phyloP scores from a whole-genome alignment of 2,329 filamentous ascomycete genomes.

The Capronia americana region DNA sequence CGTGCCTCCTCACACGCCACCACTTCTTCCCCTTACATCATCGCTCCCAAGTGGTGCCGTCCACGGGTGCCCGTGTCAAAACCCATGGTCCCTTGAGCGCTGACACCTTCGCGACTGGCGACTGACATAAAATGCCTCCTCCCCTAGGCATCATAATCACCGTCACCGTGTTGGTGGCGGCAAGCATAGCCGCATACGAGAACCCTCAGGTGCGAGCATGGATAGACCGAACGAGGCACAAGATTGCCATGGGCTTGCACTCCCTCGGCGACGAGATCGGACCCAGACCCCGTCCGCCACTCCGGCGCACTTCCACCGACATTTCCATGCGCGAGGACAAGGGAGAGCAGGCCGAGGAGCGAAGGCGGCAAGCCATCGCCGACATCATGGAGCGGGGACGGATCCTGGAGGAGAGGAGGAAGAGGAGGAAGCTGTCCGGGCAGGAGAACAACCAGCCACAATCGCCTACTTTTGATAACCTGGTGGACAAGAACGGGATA shows the following conservation, averaged over 20 bases:
- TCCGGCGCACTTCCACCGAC: slow-evolving; percentile 44
- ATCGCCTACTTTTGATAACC: slow-evolving; percentile 50
- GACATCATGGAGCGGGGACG: slow-evolving; percentile 54
- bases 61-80: not conserved
- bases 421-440: slow-evolving; percentile 36
- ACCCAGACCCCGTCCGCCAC: slow-evolving; percentile 47
- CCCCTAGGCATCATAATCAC: slow-evolving; percentile 66
- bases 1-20: slow-evolving; percentile 18
- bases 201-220: slow-evolving; percentile 68
- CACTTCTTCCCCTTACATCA: slow-evolving; percentile 36
- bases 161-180: slow-evolving; percentile 66
- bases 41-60: slow-evolving; percentile 8
- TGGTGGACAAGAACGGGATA: slow-evolving; percentile 44
- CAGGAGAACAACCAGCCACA: slow-evolving; percentile 25
- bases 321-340: slow-evolving; percentile 57
- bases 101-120: slow-evolving; percentile 9
- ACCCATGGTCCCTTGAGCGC: not conserved
- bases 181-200: slow-evolving; percentile 68
- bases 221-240: slow-evolving; percentile 66
- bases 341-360: slow-evolving; percentile 52
- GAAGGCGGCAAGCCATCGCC: slow-evolving; percentile 52
- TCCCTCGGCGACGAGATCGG: slow-evolving; percentile 66
- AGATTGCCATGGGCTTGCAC: slow-evolving; percentile 65
- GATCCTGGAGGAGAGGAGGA: slow-evolving; percentile 49
- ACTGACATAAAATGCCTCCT: slow-evolving; percentile 37